phyloP scores from a whole-genome alignment of 768 basidiomycete species.

The Phlebiopsis flavidoalba region DNA sequence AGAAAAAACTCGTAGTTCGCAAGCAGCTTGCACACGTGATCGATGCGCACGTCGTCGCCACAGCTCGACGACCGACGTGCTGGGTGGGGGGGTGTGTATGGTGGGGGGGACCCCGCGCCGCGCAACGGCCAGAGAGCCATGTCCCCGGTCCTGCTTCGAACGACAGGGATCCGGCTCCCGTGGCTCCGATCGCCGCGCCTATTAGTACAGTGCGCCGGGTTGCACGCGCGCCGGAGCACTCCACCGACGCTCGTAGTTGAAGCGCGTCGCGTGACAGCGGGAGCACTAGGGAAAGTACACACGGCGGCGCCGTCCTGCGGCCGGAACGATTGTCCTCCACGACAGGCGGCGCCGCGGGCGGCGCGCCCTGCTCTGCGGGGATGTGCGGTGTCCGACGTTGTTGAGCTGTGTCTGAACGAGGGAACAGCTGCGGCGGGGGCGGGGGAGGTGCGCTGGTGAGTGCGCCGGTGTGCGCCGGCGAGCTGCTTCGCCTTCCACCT shows the following conservation, averaged over 20 bases:
- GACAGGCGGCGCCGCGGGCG: too few species aligned
- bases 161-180: slow-evolving; percentile 81
- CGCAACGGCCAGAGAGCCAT: slow-evolving; percentile 96
- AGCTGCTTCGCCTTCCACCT: slow-evolving; percentile 78
- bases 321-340: too few species aligned
- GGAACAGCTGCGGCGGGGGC: slow-evolving; percentile 12
- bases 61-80: slow-evolving; percentile 90
- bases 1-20: slow-evolving; percentile 99
- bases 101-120: slow-evolving; percentile 38
- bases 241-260: slow-evolving; percentile 91
- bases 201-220: slow-evolving; percentile 82
- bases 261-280: too few species aligned
- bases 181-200: too few species aligned
- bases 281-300: too few species aligned
- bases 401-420: background rate
- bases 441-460: slow-evolving; percentile 1
- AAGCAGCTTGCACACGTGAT: slow-evolving; percentile 79
- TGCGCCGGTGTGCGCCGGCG: slow-evolving; percentile 24
- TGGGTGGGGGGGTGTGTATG: too few species aligned
- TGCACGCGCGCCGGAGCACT: slow-evolving; percentile 92
- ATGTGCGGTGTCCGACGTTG: background rate
- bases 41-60: slow-evolving; percentile 97
- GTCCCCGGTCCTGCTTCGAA: slow-evolving; percentile 89
- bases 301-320: too few species aligned
- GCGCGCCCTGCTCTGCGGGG: background rate